phyloP scores from a whole-genome alignment of 2,329 filamentous ascomycete species.

The Calonectria hawksworthii region DNA sequence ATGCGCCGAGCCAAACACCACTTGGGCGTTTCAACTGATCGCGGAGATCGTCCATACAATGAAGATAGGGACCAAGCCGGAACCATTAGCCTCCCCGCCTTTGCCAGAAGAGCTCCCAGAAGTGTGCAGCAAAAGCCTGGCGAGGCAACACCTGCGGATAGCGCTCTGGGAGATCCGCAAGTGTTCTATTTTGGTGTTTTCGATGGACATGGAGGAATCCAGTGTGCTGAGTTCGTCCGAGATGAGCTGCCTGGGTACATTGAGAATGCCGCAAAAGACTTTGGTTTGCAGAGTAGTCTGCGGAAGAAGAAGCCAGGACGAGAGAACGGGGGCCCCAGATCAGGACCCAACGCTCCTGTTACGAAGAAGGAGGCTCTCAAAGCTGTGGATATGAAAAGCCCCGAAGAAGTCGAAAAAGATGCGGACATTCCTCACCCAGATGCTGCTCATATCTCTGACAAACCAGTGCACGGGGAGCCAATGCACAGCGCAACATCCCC shows the following conservation, averaged over 20 bases:
- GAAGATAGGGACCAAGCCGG: slow-evolving; percentile 96
- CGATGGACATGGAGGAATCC: slow-evolving; percentile 91
- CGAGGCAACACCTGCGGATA: slow-evolving; percentile 79
- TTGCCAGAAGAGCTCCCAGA: slow-evolving; percentile 85
- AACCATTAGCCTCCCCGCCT: slow-evolving; percentile 92
- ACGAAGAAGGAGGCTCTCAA: slow-evolving; percentile 47
- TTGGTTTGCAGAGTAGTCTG: slow-evolving; percentile 84
- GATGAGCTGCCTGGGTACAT: slow-evolving; percentile 91
- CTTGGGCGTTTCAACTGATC: slow-evolving; percentile 84
- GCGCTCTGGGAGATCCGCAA: slow-evolving; percentile 89
- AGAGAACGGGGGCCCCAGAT: slow-evolving; percentile 35
- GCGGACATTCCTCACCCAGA: slow-evolving; percentile 52
- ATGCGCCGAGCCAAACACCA: slow-evolving; percentile 95
- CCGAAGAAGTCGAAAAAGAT: slow-evolving; percentile 59
- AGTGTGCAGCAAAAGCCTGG: slow-evolving; percentile 66
- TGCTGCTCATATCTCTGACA: slow-evolving; percentile 50
- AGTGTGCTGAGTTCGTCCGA: slow-evolving; percentile 89
- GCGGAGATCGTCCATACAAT: slow-evolving; percentile 89
- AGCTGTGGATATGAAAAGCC: slow-evolving; percentile 63
- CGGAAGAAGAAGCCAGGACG: slow-evolving; percentile 58
- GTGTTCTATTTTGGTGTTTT: slow-evolving; percentile 98
- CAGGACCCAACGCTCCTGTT: slow-evolving; percentile 30
- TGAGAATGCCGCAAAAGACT: slow-evolving; percentile 82
- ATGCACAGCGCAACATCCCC: slow-evolving; percentile 58
- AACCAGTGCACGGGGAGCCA: slow-evolving; percentile 53